Base-by-base conservation (phyloP, 2,329 filamentous ascomycete species). In the Colletotrichum sp. region DNA sequence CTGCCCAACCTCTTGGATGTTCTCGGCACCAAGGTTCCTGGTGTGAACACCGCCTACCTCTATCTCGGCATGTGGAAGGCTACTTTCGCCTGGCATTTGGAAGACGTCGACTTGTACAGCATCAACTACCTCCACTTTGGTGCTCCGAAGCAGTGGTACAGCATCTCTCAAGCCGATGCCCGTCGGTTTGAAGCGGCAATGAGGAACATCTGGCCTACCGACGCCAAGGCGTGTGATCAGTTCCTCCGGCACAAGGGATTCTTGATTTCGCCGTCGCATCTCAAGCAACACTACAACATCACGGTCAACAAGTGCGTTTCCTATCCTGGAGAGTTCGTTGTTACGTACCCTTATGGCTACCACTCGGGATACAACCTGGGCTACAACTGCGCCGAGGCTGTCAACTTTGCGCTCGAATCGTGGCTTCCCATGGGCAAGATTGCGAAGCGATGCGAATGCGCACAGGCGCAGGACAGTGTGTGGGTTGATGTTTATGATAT, bases 1-100 rank as follows among this genome's bases (percentile, higher is more conserved):
- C 90, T 99, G 34, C 95, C 95, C 15, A 99, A 99, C 80, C 87
- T 99, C 72, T 90, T 99, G 52, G 97, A 99, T 84, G 95, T 98
- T 6, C 89, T 99, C 3, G 97, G 97, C 8, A 96, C 96, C 72
- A 98, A 98, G 80, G 95, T 99, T 10, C 98, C 97, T 5, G 97
- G 97, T 79, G 98, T 99, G 82, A 99, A 99, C 82, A 99, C 96
- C 3, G 96, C 97, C 3, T 99, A 99, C 82, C 91, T 99, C 3
- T 99, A 99, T 82, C 90, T 99, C 76, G 97, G 97, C 59, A 99
- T 99, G 97, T 99, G 97, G 97, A 99, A 99, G 85, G 96, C 97
- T 15, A 99, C 97, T 0, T 99, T 99, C 84, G 97, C 97, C 10
- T 99, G 97, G 97, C 97, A 99, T 90, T 87, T 99, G 69, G 97